Percentiles rank a stretch among this genome's conserved stretches.
phyloP scores from a whole-genome alignment of 2,329 filamentous ascomycete species.

The Pestalotiopsis sp. region DNA sequence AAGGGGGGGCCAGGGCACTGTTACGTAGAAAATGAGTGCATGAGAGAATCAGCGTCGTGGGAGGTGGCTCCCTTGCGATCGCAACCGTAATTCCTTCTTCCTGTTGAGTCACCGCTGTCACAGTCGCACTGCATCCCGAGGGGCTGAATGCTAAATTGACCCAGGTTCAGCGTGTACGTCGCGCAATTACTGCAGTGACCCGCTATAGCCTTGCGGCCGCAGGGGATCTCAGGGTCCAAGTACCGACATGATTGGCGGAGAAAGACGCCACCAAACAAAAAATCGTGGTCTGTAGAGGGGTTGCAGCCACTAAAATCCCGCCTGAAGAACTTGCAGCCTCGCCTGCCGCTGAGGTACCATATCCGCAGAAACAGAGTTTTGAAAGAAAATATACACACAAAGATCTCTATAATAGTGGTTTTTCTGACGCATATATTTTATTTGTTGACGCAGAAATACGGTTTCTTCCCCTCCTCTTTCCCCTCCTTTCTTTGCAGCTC shows the following conservation, averaged over 20 bases:
- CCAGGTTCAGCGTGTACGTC: neutral
- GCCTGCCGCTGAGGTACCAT: too few species aligned
- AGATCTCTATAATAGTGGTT: too few species aligned
- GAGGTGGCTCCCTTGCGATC: slow-evolving; percentile 4
- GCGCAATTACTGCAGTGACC: neutral
- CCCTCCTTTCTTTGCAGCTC: too few species aligned
- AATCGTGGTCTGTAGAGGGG: too few species aligned
- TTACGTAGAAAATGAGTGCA: slow-evolving; percentile 5
- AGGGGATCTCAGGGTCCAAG: neutral
- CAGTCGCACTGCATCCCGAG: slow-evolving; percentile 9
- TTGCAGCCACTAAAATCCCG: too few species aligned
- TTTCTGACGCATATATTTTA: too few species aligned
- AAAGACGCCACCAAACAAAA: neutral
- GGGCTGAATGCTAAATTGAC: neutral
- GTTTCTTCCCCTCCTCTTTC: too few species aligned
- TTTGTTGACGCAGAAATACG: too few species aligned
- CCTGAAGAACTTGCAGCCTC: too few species aligned
- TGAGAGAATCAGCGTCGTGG: slow-evolving; percentile 8
- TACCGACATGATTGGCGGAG: neutral
- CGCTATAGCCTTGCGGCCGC: neutral
- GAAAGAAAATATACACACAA: too few species aligned
- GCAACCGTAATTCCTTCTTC: slow-evolving; percentile 1
- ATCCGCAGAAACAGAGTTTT: too few species aligned
- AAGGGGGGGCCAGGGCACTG: slow-evolving; percentile 14
- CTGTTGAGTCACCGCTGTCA: slow-evolving; percentile 3